These are phyloP conservation scores for Aureobasidium sp. DNA, from an alignment of 2,329 filamentous ascomycete species.

Conservation along the genomic window DNA sequence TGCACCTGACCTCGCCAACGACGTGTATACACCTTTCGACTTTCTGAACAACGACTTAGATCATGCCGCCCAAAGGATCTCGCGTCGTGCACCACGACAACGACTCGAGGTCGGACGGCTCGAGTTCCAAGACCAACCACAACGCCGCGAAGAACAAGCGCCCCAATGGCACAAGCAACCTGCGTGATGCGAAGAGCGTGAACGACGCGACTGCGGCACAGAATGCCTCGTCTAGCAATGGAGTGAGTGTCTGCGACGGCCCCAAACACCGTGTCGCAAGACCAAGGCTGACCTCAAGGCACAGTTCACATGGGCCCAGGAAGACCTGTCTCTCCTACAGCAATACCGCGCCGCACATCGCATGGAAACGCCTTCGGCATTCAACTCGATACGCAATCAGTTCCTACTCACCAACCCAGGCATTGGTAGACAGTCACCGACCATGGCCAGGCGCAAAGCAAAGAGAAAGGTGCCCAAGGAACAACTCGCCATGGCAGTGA, in stretches of 20 bases:
- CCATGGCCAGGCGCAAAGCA: slow-evolving; percentile 61
- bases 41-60: not conserved
- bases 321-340: slow-evolving; percentile 48
- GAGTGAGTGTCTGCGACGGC: not conserved
- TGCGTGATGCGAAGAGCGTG: not conserved
- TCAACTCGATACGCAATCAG: slow-evolving; percentile 46
- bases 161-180: slow-evolving; percentile 13
- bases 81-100: slow-evolving; percentile 14
- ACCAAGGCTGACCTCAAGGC: not conserved
- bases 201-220: not conserved
- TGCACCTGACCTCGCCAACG: slow-evolving; percentile 8
- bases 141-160: slow-evolving; percentile 4
- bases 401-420: slow-evolving; percentile 46
- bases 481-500: slow-evolving; percentile 62
- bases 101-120: slow-evolving; percentile 14
- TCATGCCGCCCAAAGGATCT: slow-evolving; percentile 15
- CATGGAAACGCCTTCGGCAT: slow-evolving; percentile 63
- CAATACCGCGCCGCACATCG: slow-evolving; percentile 68
- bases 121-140: slow-evolving; percentile 15
- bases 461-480: slow-evolving; percentile 64
- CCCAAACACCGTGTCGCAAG: not conserved
- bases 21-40: not conserved
- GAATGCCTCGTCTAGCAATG: slow-evolving; percentile 7
- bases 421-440: slow-evolving; percentile 67
- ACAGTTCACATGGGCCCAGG: slow-evolving; percentile 15